These are phyloP conservation scores for Millerozyma acaciae DNA, from an alignment of 805 yeast genomes.

Conservation along the genomic window DNA sequence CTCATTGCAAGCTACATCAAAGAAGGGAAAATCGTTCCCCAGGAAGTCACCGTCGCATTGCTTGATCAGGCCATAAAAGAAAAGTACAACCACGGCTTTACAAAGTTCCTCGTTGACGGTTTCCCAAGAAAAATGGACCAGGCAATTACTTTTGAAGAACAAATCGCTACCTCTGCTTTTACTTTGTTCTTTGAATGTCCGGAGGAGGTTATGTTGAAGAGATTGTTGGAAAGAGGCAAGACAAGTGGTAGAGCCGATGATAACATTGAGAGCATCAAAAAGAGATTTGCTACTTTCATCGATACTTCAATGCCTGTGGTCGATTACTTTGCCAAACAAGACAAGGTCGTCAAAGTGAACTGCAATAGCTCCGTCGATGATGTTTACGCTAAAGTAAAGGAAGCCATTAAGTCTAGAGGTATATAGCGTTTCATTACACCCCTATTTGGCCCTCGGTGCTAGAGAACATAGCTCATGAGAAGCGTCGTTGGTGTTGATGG, in stretches of 20 bases:
- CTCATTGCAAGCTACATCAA: slow-evolving; percentile 78
- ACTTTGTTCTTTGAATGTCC: slow-evolving; percentile 80
- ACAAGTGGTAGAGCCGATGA: slow-evolving; percentile 94
- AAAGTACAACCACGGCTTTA: slow-evolving; percentile 44
- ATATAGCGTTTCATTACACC: slow-evolving; percentile 11
- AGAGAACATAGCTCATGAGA: neutral
- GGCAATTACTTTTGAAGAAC: slow-evolving; percentile 85
- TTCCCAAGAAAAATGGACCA: slow-evolving; percentile 99
- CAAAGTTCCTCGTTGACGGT: slow-evolving; percentile 83
- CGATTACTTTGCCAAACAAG: slow-evolving; percentile 68
- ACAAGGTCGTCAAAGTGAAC: slow-evolving; percentile 69
- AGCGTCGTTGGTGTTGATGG: neutral
- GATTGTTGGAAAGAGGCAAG: slow-evolving; percentile 87
- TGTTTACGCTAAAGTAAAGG: slow-evolving; percentile 67
- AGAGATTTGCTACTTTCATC: slow-evolving; percentile 80
- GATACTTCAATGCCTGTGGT: slow-evolving; percentile 95
- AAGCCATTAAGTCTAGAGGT: slow-evolving; percentile 49
- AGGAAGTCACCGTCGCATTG: slow-evolving; percentile 80
- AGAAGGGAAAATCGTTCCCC: slow-evolving; percentile 92
- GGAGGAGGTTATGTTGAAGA: slow-evolving; percentile 73
- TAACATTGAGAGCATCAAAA: slow-evolving; percentile 83
- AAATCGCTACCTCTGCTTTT: slow-evolving; percentile 64
- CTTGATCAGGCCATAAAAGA: slow-evolving; percentile 74
- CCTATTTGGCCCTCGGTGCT: neutral
- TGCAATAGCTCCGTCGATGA: slow-evolving; percentile 80